Conservation (phyloP, 169 alveolate genomes). For the Cryptosporidium meleagridis region DNA sequence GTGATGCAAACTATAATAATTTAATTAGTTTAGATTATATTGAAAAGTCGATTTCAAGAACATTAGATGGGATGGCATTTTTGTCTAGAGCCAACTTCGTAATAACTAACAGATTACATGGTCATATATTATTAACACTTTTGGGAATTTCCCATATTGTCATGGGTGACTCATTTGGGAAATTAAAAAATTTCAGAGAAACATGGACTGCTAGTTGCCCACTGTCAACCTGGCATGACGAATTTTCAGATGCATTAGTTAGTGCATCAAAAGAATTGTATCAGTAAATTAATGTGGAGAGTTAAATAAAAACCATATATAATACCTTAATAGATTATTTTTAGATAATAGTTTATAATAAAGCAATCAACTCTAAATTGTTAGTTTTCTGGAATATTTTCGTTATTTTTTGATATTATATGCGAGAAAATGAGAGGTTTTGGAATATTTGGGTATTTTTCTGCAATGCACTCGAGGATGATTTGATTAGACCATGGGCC, state of each 20-base stretch:
- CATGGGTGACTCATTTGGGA: constrained; percentile 73
- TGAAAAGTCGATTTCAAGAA: constrained; percentile 68
- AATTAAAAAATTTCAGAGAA: constrained; percentile 36
- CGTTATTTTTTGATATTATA: neutral
- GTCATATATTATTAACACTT: constrained; percentile 40
- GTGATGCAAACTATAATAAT: constrained; percentile 44
- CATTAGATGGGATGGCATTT: constrained; percentile 75
- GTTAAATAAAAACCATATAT: neutral
- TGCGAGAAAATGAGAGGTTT: constrained; percentile 46
- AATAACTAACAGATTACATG: constrained; percentile 71
- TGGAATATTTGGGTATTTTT: constrained; percentile 68
- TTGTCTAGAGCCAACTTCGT: constrained; percentile 67
- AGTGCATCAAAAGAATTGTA: constrained; percentile 27
- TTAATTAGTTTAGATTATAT: constrained; percentile 3
- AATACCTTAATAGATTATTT: neutral
- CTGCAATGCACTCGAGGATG: constrained; percentile 44
- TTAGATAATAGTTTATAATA: neutral
- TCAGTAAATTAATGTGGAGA: neutral
- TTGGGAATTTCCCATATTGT: constrained; percentile 47
- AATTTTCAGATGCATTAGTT: constrained; percentile 53
- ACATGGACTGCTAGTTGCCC: constrained; percentile 66
- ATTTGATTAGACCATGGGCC: constrained; percentile 67
- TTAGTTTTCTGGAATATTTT: constrained; percentile 38
- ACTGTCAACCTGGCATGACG: constrained; percentile 53
- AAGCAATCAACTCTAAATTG: neutral